phyloP scores from a whole-genome alignment of 148 eudicot species.

The Vaccinium corymbosum region DNA sequence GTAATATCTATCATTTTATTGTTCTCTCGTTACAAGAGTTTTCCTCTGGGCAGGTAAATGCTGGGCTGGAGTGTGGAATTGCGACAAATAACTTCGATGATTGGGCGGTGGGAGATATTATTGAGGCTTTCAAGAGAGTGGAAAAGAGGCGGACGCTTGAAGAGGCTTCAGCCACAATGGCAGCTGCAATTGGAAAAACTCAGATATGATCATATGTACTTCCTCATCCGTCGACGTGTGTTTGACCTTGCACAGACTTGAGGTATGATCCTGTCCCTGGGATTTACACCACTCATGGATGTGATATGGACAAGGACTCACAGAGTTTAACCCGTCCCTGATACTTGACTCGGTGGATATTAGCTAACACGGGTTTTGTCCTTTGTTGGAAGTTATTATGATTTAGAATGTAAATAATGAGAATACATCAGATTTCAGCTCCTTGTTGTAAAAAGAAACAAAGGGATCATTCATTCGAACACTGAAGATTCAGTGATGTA shows the following conservation, averaged over 20 bases:
- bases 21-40: neutral
- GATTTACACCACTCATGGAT: neutral
- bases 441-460: constrained; percentile 37
- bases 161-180: constrained; percentile 89
- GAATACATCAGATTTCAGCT: constrained; percentile 30
- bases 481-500: constrained; percentile 10
- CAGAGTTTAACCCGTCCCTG: constrained; percentile 2
- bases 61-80: constrained; percentile 91
- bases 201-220: constrained; percentile 29
- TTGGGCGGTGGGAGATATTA: constrained; percentile 64
- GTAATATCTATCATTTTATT: neutral
- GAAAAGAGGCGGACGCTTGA: constrained; percentile 87
- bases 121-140: constrained; percentile 67
- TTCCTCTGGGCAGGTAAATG: constrained; percentile 57
- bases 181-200: constrained; percentile 66
- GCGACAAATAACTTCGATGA: constrained; percentile 64
- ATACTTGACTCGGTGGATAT: neutral
- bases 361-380: constrained; percentile 12
- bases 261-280: neutral
- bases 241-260: neutral
- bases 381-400: constrained; percentile 23
- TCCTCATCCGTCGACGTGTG: neutral
- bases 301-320: constrained; percentile 4
- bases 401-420: constrained; percentile 64
- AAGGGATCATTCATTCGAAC: constrained; percentile 13